Base-by-base conservation (phyloP, 192 early-diverging fungal genomes). In the Rhizophagus sp. region DNA sequence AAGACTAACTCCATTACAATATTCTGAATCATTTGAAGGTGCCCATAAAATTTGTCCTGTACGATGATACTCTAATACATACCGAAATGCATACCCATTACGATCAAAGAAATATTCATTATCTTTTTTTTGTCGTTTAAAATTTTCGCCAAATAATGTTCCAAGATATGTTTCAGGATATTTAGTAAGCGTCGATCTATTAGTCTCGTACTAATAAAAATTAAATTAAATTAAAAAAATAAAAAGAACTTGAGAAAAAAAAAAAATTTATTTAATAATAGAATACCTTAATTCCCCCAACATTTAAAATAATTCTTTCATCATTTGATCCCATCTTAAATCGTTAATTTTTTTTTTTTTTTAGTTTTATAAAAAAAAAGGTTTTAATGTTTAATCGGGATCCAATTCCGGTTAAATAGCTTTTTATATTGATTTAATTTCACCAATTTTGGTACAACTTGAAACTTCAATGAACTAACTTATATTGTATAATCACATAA, bases 51-150 rank as follows among this genome's bases (percentile, higher is more conserved):
- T 78, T 15, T 39, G 27, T 36, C 75, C 75, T n/a, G 52, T 76
- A n/a, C 75, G 36, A 49, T 78, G 39, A 61, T 78, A 78, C 22
- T 78, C 76, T 25, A 78, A 24, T 17, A 78, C 19, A 19, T 68
- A 65, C 39, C 34, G 64, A 72, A 78, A 78, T 12, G 76, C 76
- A 49, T 44, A 36, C 25, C 64, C 62, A 13, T 78, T 78, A 27
- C 76, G 76, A 69, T 78, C 76, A 44, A 78, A 17, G 27, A 78
- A 78, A 25, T 78, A 78, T 76, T 76, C 62, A 39, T 76, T 65
- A 25, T 67, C 62, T 30, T 22, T 30, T 3, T 13, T 65, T 34
- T 22, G 67, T 44, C 44, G 11, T n/a, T 75, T 47, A 15, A 7
- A 9, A 27, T 24, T 70, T 47, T 34, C 67, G 4, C n/a, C 19